Evolutionary conservation across 257 asterid genomes (phyloP).

Genomic region (Perilla frutescens): DNA sequence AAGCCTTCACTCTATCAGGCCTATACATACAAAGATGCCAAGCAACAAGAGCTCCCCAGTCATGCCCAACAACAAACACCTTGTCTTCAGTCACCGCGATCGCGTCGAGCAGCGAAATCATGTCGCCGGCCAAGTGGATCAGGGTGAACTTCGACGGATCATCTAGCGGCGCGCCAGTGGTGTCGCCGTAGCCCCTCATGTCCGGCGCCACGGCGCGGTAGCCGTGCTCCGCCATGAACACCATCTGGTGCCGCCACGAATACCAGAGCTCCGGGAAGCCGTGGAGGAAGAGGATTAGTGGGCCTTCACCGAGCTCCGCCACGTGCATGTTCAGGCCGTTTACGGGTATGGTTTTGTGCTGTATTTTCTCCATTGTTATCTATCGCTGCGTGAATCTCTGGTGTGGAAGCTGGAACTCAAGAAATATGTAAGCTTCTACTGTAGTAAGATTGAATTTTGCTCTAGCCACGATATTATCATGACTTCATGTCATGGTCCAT

Average conservation of each 20-base stretch:
- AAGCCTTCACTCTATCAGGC: constrained; percentile 68
- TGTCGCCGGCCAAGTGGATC: constrained; percentile 72
- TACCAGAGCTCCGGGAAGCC: constrained; percentile 95
- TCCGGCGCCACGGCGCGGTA: constrained; percentile 77
- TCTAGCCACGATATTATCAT: no score
- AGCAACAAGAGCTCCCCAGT: constrained; percentile 77
- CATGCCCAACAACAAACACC: constrained; percentile 87
- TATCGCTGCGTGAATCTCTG: background rate
- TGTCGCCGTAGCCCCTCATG: constrained; percentile 79
- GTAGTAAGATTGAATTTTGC: no score
- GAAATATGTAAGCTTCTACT: no score
- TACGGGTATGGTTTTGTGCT: constrained; percentile 53
- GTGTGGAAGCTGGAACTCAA: no score
- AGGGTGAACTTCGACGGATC: constrained; percentile 62
- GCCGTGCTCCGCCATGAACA: constrained; percentile 68
- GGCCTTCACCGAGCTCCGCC: constrained; percentile 80
- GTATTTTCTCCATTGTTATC: constrained; percentile 55
- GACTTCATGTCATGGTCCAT: no score
- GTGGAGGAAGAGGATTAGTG: constrained; percentile 73
- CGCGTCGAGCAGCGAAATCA: constrained; percentile 58
- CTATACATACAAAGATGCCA: constrained; percentile 70
- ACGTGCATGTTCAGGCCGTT: constrained; percentile 74
- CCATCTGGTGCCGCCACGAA: constrained; percentile 90
- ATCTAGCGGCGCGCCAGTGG: constrained; percentile 64
- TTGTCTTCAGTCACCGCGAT: constrained; percentile 50